A percentile compares a stretch with the other conserved stretches of the same genome.
Evolutionary conservation across 257 asterid genomes (phyloP).

Genomic region (Coffea eugenioides): DNA sequence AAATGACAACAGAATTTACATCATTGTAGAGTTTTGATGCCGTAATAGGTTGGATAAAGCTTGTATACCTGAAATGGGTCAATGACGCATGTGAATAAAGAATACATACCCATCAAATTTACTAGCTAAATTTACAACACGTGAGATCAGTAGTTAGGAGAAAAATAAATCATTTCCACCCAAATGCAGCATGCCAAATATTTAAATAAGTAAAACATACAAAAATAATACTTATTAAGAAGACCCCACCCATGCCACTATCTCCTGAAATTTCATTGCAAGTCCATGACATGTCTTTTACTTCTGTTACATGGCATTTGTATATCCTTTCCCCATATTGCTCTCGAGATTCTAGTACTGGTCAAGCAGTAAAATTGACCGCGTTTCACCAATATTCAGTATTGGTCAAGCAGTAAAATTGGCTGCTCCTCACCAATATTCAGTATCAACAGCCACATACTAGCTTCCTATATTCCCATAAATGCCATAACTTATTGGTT

Average conservation of each 20-base stretch:
- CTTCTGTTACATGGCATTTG: neutral
- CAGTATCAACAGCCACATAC: neutral
- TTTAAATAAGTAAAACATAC: neutral
- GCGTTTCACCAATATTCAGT: neutral
- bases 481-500: neutral
- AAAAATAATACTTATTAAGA: neutral
- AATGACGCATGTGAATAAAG: constrained; percentile 13
- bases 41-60: constrained; percentile 94
- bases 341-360: too few relatives aligned
- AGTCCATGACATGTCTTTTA: neutral
- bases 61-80: constrained; percentile 73
- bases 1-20: constrained; percentile 38
- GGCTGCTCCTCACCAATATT: neutral
- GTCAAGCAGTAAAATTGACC: neutral
- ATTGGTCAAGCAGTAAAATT: neutral
- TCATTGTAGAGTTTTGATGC: constrained; percentile 93
- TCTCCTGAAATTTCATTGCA: neutral
- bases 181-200: neutral
- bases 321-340: neutral
- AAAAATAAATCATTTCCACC: neutral
- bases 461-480: neutral
- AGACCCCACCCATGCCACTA: neutral
- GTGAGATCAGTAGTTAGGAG: neutral
- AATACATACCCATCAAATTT: neutral
- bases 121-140: neutral